phyloP scores from a whole-genome alignment of 2,329 filamentous ascomycete species.

The Plenodomus lindquistii region DNA sequence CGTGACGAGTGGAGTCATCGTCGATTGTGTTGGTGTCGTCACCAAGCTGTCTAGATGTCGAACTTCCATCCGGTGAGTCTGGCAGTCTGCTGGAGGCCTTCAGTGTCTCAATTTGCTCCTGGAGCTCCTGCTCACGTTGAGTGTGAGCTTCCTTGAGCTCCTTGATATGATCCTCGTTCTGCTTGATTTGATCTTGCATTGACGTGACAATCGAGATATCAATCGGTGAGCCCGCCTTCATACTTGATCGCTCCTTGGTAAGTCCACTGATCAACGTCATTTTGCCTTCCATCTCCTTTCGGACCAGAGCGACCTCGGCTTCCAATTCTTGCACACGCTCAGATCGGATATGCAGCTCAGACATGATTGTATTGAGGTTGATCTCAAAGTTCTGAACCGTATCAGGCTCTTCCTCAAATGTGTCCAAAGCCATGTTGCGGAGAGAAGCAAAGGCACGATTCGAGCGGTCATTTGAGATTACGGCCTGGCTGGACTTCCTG shows the following conservation, averaged over 20 bases:
- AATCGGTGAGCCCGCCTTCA: slow-evolving; percentile 77
- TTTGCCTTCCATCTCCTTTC: slow-evolving; percentile 97
- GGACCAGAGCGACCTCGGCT: slow-evolving; percentile 76
- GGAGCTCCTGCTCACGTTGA: slow-evolving; percentile 74
- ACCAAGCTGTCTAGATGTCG: slow-evolving; percentile 18
- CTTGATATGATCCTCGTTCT: slow-evolving; percentile 78
- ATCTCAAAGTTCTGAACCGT: slow-evolving; percentile 90
- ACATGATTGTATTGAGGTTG: slow-evolving; percentile 88
- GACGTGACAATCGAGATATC: slow-evolving; percentile 90
- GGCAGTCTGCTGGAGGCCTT: slow-evolving; percentile 55
- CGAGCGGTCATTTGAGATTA: slow-evolving; percentile 85
- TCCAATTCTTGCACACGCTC: slow-evolving; percentile 91
- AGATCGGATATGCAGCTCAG: slow-evolving; percentile 83
- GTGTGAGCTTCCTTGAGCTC: slow-evolving; percentile 73
- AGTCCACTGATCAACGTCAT: slow-evolving; percentile 93
- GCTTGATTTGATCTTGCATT: slow-evolving; percentile 84
- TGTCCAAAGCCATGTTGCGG: slow-evolving; percentile 83
- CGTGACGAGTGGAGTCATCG: slow-evolving; percentile 49
- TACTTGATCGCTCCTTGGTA: slow-evolving; percentile 87
- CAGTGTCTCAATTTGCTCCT: slow-evolving; percentile 70
- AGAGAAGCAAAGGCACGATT: slow-evolving; percentile 89
- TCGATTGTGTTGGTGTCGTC: slow-evolving; percentile 24
- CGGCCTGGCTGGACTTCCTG: slow-evolving; percentile 88
- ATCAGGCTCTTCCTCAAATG: slow-evolving; percentile 80
- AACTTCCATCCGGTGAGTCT: slow-evolving; percentile 18